Conservation (phyloP, 371 early-diverging fungal genomes). For the Circinella umbellata region DNA sequence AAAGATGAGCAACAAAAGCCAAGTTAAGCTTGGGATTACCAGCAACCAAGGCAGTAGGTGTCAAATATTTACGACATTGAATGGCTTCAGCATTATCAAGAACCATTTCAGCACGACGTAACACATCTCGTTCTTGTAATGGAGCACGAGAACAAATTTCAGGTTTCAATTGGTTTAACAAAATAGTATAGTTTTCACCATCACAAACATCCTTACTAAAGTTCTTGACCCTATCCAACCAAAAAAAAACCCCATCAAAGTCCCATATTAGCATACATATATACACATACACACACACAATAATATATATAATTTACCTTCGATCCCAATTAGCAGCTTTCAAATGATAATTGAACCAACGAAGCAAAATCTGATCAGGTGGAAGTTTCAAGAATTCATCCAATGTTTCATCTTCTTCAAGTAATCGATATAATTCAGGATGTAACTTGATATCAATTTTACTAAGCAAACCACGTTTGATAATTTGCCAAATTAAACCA, state of each 20-base stretch:
- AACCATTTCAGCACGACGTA: conserved; percentile 85
- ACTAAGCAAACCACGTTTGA: conserved; percentile 93
- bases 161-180: conserved; percentile 92
- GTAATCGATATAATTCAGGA: conserved; percentile 94
- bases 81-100: conserved; percentile 92
- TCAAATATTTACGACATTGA: conserved; percentile 91
- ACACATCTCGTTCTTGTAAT: conserved; percentile 77
- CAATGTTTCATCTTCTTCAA: conserved; percentile 91
- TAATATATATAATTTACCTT: conserved; percentile 34
- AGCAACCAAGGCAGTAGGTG: conserved; percentile 89
- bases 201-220: conserved; percentile 93
- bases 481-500: conserved; percentile 98
- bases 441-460: conserved; percentile 96
- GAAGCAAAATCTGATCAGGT: conserved; percentile 91
- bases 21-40: conserved; percentile 96
- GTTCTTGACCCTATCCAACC: conserved; percentile 72
- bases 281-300: too few species aligned
- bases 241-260: not conserved
- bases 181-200: conserved; percentile 92
- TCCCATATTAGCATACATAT: too few species aligned
- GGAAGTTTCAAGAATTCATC: conserved; percentile 91
- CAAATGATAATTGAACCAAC: conserved; percentile 98
- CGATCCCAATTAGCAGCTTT: conserved; percentile 90
- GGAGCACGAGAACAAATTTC: conserved; percentile 81
- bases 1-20: conserved; percentile 94